These are phyloP conservation scores for Fusarium pseudoanthophilum DNA, from an alignment of 2,329 filamentous ascomycete species.

Conservation along the genomic window DNA sequence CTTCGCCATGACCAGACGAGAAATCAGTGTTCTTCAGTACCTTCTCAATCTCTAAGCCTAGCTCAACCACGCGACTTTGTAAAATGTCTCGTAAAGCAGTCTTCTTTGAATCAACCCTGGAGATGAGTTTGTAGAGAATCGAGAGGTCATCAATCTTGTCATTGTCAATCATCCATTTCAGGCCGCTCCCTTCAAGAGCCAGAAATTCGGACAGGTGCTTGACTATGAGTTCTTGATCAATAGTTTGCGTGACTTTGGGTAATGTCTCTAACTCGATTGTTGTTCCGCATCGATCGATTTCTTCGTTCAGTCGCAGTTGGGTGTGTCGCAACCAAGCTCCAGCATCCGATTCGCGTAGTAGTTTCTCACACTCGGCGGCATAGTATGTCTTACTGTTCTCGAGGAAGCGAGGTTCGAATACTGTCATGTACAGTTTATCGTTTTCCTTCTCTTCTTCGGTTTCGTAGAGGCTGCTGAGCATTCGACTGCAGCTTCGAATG, in stretches of 20 bases:
- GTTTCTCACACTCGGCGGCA: conserved; percentile 74
- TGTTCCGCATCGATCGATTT: conserved; percentile 83
- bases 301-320: conserved; percentile 78
- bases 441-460: conserved; percentile 79
- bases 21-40: conserved; percentile 66
- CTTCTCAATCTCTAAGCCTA: conserved; percentile 86
- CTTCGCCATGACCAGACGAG: conserved; percentile 54
- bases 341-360: conserved; percentile 83
- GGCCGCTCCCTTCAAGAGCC: conserved; percentile 83
- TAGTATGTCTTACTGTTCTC: conserved; percentile 79
- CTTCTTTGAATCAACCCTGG: conserved; percentile 81
- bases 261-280: conserved; percentile 79
- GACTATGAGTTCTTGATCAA: conserved; percentile 83
- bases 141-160: conserved; percentile 81
- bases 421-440: conserved; percentile 83
- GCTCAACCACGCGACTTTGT: conserved; percentile 78
- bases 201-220: conserved; percentile 84
- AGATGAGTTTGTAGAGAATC: conserved; percentile 83
- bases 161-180: conserved; percentile 91
- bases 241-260: conserved; percentile 77
- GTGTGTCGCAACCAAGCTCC: conserved; percentile 84
- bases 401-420: conserved; percentile 84
- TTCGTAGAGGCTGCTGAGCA: conserved; percentile 91
- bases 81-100: conserved; percentile 75
- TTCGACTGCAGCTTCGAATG: conserved; percentile 84